These are phyloP conservation scores for Casuarina glauca DNA, from an alignment of 306 rosid species.

Conservation along the genomic window DNA sequence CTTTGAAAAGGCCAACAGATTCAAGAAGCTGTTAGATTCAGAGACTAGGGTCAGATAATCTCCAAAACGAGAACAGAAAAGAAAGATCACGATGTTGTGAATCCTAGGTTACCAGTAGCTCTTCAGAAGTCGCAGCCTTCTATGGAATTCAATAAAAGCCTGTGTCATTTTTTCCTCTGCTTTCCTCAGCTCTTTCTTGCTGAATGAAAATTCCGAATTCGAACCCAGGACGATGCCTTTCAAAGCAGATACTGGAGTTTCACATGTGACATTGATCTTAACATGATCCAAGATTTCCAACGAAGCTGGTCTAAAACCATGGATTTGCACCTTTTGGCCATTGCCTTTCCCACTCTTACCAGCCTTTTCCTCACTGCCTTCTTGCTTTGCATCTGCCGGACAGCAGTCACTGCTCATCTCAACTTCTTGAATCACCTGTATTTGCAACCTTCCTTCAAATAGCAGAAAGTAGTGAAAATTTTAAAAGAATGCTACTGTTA, in stretches of 20 bases:
- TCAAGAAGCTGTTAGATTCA: conserved; percentile 58
- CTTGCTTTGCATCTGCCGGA: conserved; percentile 28
- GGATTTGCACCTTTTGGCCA: neutral
- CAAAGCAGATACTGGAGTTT: conserved; percentile 57
- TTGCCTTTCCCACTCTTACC: conserved; percentile 3
- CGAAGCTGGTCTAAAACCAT: conserved; percentile 46
- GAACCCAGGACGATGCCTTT: conserved; percentile 47
- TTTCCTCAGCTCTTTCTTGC: conserved; percentile 53
- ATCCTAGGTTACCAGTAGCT: conserved; percentile 49
- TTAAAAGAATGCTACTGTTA: neutral
- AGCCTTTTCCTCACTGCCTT: conserved; percentile 21
- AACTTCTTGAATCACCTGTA: conserved; percentile 65
- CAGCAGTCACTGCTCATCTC: conserved; percentile 48
- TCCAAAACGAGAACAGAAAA: neutral
- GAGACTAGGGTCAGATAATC: conserved; percentile 13
- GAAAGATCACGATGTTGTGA: neutral
- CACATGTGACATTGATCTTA: conserved; percentile 54
- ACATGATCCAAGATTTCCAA: conserved; percentile 56
- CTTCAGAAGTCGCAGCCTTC: conserved; percentile 68
- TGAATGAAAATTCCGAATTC: conserved; percentile 43
- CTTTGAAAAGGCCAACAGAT: conserved; percentile 69
- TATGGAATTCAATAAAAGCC: conserved; percentile 62
- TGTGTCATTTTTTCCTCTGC: conserved; percentile 52
- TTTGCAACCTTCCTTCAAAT: conserved; percentile 32
- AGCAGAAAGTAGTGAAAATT: neutral